Percentiles rank a stretch among this genome's conserved stretches.
phyloP scores from a whole-genome alignment of 2,329 filamentous ascomycete genomes.

The Lanzia echinophila region DNA sequence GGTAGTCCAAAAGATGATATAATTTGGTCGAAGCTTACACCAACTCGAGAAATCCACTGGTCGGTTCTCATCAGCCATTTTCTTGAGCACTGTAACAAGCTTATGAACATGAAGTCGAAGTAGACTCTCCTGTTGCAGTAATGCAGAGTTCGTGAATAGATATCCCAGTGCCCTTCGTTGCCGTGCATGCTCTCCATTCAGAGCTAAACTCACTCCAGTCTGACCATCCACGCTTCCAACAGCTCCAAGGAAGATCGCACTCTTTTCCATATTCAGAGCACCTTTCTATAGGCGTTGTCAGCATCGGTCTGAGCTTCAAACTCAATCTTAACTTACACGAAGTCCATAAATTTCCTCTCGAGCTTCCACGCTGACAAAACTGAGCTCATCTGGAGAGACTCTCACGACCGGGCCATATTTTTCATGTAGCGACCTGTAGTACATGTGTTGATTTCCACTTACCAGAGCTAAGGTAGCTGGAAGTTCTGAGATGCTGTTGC shows the following conservation, averaged over 20 bases:
- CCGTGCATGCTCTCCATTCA: slow-evolving; percentile 17
- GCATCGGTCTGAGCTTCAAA: neutral
- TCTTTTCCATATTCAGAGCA: slow-evolving; percentile 1
- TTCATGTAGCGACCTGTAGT: neutral
- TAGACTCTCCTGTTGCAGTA: slow-evolving; percentile 27
- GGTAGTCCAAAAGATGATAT: neutral
- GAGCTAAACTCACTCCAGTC: slow-evolving; percentile 8
- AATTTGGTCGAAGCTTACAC: neutral
- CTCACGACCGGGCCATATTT: slow-evolving; percentile 25
- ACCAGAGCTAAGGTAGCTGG: neutral
- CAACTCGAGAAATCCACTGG: neutral
- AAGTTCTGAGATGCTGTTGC: neutral
- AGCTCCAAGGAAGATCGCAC: slow-evolving; percentile 10
- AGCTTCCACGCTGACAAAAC: slow-evolving; percentile 16
- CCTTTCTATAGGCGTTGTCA: slow-evolving; percentile 8
- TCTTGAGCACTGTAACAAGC: neutral
- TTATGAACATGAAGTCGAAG: slow-evolving; percentile 10
- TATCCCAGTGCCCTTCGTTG: slow-evolving; percentile 23
- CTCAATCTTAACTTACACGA: neutral
- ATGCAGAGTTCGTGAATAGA: slow-evolving; percentile 28
- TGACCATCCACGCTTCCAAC: slow-evolving; percentile 2
- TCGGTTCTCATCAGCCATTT: neutral
- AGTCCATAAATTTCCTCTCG: neutral
- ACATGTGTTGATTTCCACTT: neutral
- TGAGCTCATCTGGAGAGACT: slow-evolving; percentile 27